Base-by-base conservation (phyloP, 495 filamentous ascomycete species). In the Tuber brumale region DNA sequence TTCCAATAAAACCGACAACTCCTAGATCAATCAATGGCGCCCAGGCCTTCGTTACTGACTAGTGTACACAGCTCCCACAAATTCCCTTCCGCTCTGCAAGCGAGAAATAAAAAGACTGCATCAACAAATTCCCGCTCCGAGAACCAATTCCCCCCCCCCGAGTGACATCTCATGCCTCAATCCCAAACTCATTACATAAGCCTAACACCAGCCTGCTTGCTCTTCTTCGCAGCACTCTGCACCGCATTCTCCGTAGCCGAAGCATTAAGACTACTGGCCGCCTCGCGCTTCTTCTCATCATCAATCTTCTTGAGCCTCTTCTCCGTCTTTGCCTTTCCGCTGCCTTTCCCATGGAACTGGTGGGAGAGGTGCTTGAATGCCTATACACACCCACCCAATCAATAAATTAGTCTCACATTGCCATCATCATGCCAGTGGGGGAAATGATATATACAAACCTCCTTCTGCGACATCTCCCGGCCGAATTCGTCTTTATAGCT, bases 311-410 rank as follows among this genome's bases (percentile, higher is more conserved):
- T 97, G 71, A 99, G 85, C 73, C 89, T 87, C 86, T 98, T 98
- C 87, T 98, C 95, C 39, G 94, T 97, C 91, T 99, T 99, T 86
- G 92, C 92, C 88, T 97, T 97, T 72, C 95, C 95, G 82, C 91
- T 94, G 69, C 94, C 94, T 86, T 98, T 97, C 73, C 95, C 95
- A 85, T 99, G 95, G 90, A 99, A 99, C 84, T 96, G 92, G 85
- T 99, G 95, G 81, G 90, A 93, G 70, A 98, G 87, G 82, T 97
- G 89, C 86, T 94, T 94, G 87, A 98, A 99, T 2, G 95, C 95
- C 77, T 79, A 61, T 43, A 44, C 48, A 51, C 37, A 37, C 44
- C 71, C 72, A 61, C n/a, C 10, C 9, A 10, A 61, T 31, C 10
- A 31, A 35, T 18, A 35, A 27, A 51, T 76, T 73, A 81, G 77